Evolutionary conservation across 768 basidiomycete species (phyloP), one percentile per base, ranked within the genome.

Genomic region (Suillus paluster): DNA sequence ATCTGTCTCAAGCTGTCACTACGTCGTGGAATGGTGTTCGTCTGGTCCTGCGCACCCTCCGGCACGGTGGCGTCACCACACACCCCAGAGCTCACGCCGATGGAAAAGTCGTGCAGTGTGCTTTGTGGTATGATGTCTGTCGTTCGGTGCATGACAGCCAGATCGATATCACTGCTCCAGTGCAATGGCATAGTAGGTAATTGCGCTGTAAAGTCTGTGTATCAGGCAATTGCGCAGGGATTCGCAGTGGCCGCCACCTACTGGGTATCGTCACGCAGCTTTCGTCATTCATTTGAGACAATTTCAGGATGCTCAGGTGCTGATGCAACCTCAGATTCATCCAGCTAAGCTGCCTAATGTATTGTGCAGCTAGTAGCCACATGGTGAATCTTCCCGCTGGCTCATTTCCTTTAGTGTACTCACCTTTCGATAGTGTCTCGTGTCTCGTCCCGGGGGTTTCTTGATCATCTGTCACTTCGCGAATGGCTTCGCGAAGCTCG

Each of bases 401-500:
- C 10, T 55, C 38, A 25, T 17, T 19, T 39, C 3, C 21, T 55
- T 36, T 27, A 10, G 17, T 25, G 17, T 25, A 4, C 54, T 39
- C 17, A 55, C 54, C 54, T 39, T 55, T 39, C 3, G 17, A 38
- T 19, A 55, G 17, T 12, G 17, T 55, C 23, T 55, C 54, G 17
- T 39, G 17, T 39, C 21, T 55, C 11, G 54, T 25, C 17, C 14
- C 25, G 6, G 54, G 54, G 15, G 6, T 1, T 27, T 55, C 54
- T 21, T 39, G 54, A 39, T 55, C 23, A 25, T 39, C 36, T 19
- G 54, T 55, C 11, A 23, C 25, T 39, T 39, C 54, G 17, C 54
- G 38, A 39, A 55, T 39, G 17, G 38, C 38, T 27, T 55, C 54
- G 25, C 54, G 54, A 39, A 55, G 54, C 2, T 55, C 38, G 17